Evolutionary conservation across 1,139 yeast species (phyloP).

Genomic region (Debaryomyces coudertii): DNA sequence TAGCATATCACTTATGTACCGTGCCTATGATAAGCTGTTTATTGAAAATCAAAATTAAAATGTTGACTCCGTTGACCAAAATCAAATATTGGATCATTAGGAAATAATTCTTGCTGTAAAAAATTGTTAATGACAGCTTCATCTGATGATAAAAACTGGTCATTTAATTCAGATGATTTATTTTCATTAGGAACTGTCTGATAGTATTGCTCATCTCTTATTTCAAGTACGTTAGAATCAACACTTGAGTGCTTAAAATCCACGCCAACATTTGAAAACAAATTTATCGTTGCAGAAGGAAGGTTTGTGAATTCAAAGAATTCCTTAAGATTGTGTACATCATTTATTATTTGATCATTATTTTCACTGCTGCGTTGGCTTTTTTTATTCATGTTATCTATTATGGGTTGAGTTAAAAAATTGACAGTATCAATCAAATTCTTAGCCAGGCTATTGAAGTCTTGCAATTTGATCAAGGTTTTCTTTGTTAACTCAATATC

Average conservation of each 20-base stretch:
- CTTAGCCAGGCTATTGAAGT: slow-evolving; percentile 50
- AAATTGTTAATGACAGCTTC: background rate
- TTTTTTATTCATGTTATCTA: slow-evolving; percentile 8
- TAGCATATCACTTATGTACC: background rate
- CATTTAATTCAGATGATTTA: background rate
- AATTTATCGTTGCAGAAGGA: background rate
- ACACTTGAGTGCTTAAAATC: background rate
- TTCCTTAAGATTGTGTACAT: slow-evolving; percentile 20
- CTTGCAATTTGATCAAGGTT: slow-evolving; percentile 34
- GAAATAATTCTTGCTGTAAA: background rate
- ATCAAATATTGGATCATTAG: background rate
- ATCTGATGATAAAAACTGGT: background rate
- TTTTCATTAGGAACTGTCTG: background rate
- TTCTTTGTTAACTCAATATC: slow-evolving; percentile 13
- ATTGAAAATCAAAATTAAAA: background rate
- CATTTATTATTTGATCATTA: slow-evolving; percentile 9
- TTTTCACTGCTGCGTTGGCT: slow-evolving; percentile 13
- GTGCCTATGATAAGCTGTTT: too few species aligned
- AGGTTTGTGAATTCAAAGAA: slow-evolving; percentile 10
- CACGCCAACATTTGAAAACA: background rate
- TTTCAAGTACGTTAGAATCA: background rate
- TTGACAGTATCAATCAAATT: slow-evolving; percentile 55
- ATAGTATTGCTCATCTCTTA: background rate
- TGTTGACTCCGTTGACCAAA: background rate
- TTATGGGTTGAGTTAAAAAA: slow-evolving; percentile 16